Evolutionary conservation across 2,329 filamentous ascomycete species (phyloP).

Genomic region (Claviceps sp.): DNA sequence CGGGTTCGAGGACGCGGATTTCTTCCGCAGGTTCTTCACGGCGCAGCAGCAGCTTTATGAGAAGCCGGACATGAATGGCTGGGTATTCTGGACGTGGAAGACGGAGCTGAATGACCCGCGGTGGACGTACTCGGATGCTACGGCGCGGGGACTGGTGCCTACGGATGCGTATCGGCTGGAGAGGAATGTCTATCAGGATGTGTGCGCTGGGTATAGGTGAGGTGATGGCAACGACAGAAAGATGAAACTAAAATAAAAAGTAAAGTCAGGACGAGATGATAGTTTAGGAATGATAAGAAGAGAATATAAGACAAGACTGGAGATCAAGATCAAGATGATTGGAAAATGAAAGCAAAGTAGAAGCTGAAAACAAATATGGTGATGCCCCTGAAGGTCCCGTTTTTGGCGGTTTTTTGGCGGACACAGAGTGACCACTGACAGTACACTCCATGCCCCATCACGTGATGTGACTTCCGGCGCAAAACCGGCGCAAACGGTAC

Average conservation of each 20-base stretch:
- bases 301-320: no score
- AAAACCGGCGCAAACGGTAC: background rate
- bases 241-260: no score
- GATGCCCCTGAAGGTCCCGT: no score
- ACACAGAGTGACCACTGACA: no score
- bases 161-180: slow-evolving; percentile 12
- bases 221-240: background rate
- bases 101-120: slow-evolving; percentile 17
- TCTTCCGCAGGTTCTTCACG: slow-evolving; percentile 43
- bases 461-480: background rate
- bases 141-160: slow-evolving; percentile 10
- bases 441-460: no score
- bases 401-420: no score
- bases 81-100: slow-evolving; percentile 50
- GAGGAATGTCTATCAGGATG: slow-evolving; percentile 14
- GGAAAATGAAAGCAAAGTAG: no score
- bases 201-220: slow-evolving; percentile 10
- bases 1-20: slow-evolving; percentile 28
- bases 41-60: slow-evolving; percentile 43
- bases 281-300: no score
- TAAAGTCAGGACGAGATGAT: no score
- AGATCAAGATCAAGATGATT: no score
- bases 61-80: slow-evolving; percentile 30
- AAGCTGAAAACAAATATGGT: no score
- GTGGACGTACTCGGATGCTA: slow-evolving; percentile 17